Evolutionary conservation across 176 grass and related monocot species (phyloP).

Genomic region (Triticum turgidum): DNA sequence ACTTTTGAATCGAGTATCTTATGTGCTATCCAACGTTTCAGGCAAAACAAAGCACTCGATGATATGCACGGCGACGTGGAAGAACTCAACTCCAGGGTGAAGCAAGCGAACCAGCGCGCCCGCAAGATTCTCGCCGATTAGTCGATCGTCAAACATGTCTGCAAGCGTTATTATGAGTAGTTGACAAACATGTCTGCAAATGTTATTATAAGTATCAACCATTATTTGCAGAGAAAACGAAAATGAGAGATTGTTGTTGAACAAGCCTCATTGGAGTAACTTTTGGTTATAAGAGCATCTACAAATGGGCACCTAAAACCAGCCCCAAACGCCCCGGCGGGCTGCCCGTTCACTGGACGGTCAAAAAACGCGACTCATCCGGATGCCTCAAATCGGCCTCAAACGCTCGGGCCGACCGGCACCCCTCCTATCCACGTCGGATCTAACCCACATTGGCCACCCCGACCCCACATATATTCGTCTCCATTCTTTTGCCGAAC

Average conservation of each 20-base stretch:
- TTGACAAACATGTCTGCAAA: neutral
- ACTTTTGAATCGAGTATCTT: neutral
- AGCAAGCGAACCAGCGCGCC: slow-evolving; percentile 63
- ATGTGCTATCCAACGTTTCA: slow-evolving; percentile 21
- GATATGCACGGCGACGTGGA: slow-evolving; percentile 57
- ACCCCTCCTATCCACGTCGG: too few species aligned
- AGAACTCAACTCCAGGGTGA: slow-evolving; percentile 61
- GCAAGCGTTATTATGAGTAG: neutral
- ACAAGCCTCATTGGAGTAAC: neutral
- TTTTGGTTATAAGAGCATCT: neutral
- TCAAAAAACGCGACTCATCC: too few species aligned
- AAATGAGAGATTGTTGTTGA: neutral
- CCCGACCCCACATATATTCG: too few species aligned
- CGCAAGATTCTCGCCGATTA: slow-evolving; percentile 43
- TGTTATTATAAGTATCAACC: neutral
- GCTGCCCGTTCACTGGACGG: too few species aligned
- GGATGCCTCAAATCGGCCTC: too few species aligned
- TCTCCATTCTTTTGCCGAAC: too few species aligned
- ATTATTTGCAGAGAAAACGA: neutral
- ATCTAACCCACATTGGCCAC: too few species aligned
- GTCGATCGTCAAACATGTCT: slow-evolving; percentile 8
- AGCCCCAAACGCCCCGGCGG: too few species aligned
- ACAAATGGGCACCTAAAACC: too few species aligned
- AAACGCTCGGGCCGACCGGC: too few species aligned
- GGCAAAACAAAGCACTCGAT: slow-evolving; percentile 69